Evolutionary conservation across 2,329 filamentous ascomycete genomes (phyloP).

Genomic region (Talaromyces sp.): DNA sequence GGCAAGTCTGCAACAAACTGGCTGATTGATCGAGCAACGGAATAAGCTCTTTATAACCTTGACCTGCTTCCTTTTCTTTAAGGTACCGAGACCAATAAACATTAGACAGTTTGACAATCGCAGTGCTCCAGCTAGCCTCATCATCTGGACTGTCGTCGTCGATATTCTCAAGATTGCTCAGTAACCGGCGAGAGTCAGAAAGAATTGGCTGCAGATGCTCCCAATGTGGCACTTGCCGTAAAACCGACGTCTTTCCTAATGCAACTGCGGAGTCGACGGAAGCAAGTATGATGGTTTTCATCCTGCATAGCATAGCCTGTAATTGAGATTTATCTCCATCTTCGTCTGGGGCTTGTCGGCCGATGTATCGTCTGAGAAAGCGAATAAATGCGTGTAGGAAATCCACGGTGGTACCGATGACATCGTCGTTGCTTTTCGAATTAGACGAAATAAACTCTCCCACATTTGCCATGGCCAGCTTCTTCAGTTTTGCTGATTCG

Average conservation of each 20-base stretch:
- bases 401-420: constrained; percentile 25
- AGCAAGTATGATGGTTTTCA: constrained; percentile 34
- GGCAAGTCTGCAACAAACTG: constrained; percentile 30
- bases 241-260: constrained; percentile 35
- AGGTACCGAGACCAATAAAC: constrained; percentile 45
- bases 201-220: constrained; percentile 32
- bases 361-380: constrained; percentile 39
- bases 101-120: constrained; percentile 41
- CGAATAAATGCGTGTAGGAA: constrained; percentile 36
- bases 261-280: constrained; percentile 38
- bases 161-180: constrained; percentile 23
- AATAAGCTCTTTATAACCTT: constrained; percentile 30
- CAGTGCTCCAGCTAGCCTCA: constrained; percentile 21
- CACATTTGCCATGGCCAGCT: constrained; percentile 34
- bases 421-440: constrained; percentile 15
- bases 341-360: constrained; percentile 24
- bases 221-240: constrained; percentile 35
- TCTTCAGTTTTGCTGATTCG: constrained; percentile 40
- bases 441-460: constrained; percentile 26
- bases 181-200: constrained; percentile 33
- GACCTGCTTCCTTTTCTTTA: constrained; percentile 35
- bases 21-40: constrained; percentile 38
- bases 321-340: constrained; percentile 23
- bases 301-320: constrained; percentile 25
- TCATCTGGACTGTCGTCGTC: constrained; percentile 10